These are phyloP conservation scores for Ilex aquifolium DNA, from an alignment of 257 asterid genomes.

Conservation along the genomic window DNA sequence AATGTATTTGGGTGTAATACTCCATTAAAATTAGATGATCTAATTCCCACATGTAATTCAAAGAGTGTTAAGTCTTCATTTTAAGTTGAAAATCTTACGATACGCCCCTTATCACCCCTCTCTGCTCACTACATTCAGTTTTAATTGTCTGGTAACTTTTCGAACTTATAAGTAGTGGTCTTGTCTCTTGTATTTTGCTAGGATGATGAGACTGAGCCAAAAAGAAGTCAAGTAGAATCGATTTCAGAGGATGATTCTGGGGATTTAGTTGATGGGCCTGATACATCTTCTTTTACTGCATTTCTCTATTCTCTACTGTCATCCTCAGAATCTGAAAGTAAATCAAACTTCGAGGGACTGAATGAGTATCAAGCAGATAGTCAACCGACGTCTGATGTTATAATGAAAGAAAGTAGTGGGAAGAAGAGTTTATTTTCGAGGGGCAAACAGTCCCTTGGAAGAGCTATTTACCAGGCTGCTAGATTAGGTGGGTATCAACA, in stretches of 20 bases:
- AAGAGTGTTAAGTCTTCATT: not conserved
- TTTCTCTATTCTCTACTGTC: slow-evolving; percentile 74
- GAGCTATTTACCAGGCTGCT: slow-evolving; percentile 60
- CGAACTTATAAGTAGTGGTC: not conserved
- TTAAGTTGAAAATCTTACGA: not conserved
- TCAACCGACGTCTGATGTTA: slow-evolving; percentile 39
- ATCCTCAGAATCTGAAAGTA: slow-evolving; percentile 44
- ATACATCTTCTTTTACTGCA: slow-evolving; percentile 91
- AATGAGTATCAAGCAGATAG: slow-evolving; percentile 27
- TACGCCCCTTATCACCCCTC: not conserved
- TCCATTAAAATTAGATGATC: too few species aligned
- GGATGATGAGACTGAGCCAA: slow-evolving; percentile 47
- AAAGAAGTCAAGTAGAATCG: slow-evolving; percentile 35
- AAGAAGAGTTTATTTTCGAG: slow-evolving; percentile 59
- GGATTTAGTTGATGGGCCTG: slow-evolving; percentile 71
- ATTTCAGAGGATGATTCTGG: slow-evolving; percentile 38
- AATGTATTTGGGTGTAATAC: too few species aligned
- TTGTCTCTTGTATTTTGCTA: slow-evolving; percentile 20
- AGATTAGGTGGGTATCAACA: slow-evolving; percentile 59
- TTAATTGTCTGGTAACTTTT: not conserved
- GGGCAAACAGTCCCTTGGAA: slow-evolving; percentile 78
- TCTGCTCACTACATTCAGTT: not conserved
- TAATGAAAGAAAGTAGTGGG: slow-evolving; percentile 49
- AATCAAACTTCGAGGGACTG: slow-evolving; percentile 24
- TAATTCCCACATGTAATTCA: not conserved